Conservation (phyloP, 768 basidiomycete species). For the Leucogyrophana mollusca region DNA sequence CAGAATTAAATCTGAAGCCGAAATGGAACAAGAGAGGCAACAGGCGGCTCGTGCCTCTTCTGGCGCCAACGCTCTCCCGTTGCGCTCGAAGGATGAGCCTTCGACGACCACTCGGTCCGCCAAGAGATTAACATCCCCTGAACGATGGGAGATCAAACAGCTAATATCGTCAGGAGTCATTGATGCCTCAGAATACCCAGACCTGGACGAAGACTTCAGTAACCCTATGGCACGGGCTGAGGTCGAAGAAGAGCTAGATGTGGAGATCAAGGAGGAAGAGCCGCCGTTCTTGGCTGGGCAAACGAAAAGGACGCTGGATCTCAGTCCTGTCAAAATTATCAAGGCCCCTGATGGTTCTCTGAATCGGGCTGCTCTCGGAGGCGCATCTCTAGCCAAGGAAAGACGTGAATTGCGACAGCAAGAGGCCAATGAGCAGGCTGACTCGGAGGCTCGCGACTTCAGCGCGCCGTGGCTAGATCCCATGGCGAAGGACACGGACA, state of each 20-base stretch:
- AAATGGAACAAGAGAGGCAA: constrained; percentile 79
- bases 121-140: constrained; percentile 90
- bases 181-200: constrained; percentile 90
- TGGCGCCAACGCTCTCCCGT: constrained; percentile 86
- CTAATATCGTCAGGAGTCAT: constrained; percentile 94
- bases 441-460: constrained; percentile 93
- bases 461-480: constrained; percentile 97
- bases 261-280: constrained; percentile 96
- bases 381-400: constrained; percentile 92
- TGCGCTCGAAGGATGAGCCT: constrained; percentile 53
- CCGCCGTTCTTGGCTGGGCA: constrained; percentile 95
- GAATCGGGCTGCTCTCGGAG: constrained; percentile 92
- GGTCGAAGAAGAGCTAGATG: constrained; percentile 95
- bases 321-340: constrained; percentile 97
- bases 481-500: constrained; percentile 87
- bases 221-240: constrained; percentile 79
- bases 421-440: constrained; percentile 91
- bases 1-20: constrained; percentile 91
- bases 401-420: constrained; percentile 92
- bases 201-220: constrained; percentile 82
- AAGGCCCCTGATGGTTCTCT: constrained; percentile 98
- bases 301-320: constrained; percentile 91
- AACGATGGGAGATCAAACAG: constrained; percentile 99
- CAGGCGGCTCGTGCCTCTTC: constrained; percentile 63
- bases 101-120: constrained; percentile 68